Percentiles rank a stretch among this genome's conserved stretches.
These are phyloP conservation scores for Tetrahymena borealis DNA, from an alignment of 73 alveolate genomes.

Conservation along the genomic window DNA sequence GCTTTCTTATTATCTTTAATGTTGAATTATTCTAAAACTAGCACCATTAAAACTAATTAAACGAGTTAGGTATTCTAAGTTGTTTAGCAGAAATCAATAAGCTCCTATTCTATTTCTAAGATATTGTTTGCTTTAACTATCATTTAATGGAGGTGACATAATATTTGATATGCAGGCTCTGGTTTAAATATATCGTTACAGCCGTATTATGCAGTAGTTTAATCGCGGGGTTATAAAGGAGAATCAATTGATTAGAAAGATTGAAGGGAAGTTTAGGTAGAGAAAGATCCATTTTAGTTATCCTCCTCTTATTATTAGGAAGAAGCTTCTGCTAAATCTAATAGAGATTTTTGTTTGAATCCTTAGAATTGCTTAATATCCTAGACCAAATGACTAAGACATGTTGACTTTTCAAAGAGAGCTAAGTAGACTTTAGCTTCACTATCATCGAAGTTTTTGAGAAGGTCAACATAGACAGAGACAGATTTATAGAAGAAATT, in stretches of 20 bases:
- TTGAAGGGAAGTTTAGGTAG: not conserved
- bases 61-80: not conserved
- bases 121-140: not conserved
- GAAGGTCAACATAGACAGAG: not conserved
- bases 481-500: not conserved
- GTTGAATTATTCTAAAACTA: not conserved
- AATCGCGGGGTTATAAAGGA: not conserved
- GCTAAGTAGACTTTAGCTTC: not conserved
- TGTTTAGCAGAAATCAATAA: not conserved
- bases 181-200: not conserved
- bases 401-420: not conserved
- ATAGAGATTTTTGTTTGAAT: not conserved
- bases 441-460: not conserved
- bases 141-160: not conserved
- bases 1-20: not conserved
- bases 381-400: not conserved
- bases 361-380: not conserved
- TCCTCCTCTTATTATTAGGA: not conserved
- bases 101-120: not conserved
- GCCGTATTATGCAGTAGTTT: not conserved
- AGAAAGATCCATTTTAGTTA: not conserved
- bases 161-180: not conserved
- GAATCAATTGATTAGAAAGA: not conserved
- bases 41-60: not conserved
- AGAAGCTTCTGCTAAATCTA: not conserved